These are phyloP conservation scores for Mycena haematopus DNA, from an alignment of 768 basidiomycete genomes.

Conservation along the genomic window DNA sequence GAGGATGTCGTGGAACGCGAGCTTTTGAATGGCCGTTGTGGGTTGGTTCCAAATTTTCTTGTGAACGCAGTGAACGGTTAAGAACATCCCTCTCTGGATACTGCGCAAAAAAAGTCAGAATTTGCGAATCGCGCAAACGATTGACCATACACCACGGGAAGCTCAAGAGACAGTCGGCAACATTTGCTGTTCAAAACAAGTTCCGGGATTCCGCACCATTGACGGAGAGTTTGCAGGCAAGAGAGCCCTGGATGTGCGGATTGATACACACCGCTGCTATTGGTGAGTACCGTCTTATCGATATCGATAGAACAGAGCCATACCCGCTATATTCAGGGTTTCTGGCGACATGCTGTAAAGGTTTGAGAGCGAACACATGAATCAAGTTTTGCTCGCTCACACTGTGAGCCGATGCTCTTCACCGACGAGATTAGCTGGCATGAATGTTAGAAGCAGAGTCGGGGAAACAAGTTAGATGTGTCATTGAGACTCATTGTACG, in stretches of 20 bases:
- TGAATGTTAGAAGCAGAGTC: not conserved
- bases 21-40: not conserved
- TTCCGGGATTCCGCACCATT: not conserved
- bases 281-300: not conserved
- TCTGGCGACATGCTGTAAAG: constrained; percentile 4
- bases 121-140: not conserved
- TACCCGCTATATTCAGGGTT: constrained; percentile 11
- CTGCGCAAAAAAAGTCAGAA: not conserved
- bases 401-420: not conserved
- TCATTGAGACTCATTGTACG: constrained; percentile 15
- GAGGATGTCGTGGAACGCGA: constrained; percentile 11
- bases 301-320: not conserved
- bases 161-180: not conserved
- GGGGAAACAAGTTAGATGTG: not conserved
- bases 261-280: constrained; percentile 16
- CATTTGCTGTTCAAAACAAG: not conserved
- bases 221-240: constrained; percentile 12
- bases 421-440: not conserved
- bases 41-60: not conserved
- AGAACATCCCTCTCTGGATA: not conserved
- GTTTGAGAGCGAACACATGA: not conserved
- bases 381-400: not conserved
- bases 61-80: constrained; percentile 5
- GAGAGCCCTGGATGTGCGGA: constrained; percentile 1
- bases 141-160: constrained; percentile 3